Base-by-base conservation (phyloP, 139 green algal genomes). In the Asterochloris erici region DNA sequence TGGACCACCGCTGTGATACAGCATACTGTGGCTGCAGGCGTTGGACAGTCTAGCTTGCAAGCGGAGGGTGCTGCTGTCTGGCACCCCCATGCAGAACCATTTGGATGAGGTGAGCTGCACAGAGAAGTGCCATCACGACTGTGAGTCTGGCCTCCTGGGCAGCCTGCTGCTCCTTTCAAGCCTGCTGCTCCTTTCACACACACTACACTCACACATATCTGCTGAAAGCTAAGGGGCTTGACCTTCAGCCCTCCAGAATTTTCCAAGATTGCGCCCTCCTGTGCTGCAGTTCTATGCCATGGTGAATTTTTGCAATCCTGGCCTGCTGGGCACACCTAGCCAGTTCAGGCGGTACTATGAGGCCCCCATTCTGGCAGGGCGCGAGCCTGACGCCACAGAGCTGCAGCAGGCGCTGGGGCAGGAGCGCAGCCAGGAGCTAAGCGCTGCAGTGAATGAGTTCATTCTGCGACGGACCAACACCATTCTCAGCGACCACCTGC, bases 271-370 rank as follows among this genome's bases (percentile, higher is more conserved):
- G 63, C 9, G 71, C 26, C 26, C 24, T 77, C 1, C 29, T 74
- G 47, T 60, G 71, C 24, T 82, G 83, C 83, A 86, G 79, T 87
- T 87, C 74, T 87, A 84, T 73, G 92, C 96, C 77, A 99, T 99
- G 97, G 96, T 99, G 0, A 92, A 94, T 85, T 99, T 99, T 81
- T 95, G 89, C 87, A 99, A 99, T 88, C 97, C 97, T 0, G 94
- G 93, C 10, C 89, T 98, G 29, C 88, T 99, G 73, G 96, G 96
- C 60, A 92, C 87, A 0, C 89, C 91, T 0, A 63, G 87, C 12
- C 77, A 94, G 74, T 99, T 99, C 89, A 84, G 93, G 54, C 85
- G 86, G 27, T 77, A 93, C 78, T 97, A 88, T 88, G 93, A 96
- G 85, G 63, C n/a, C 64, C 94, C 93, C 73, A 96, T 98, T 79